Percentiles rank a stretch among this genome's conserved stretches.
Evolutionary conservation across 2,329 filamentous ascomycete genomes (phyloP).

Genomic region (Coccinonectria pachysandricola): DNA sequence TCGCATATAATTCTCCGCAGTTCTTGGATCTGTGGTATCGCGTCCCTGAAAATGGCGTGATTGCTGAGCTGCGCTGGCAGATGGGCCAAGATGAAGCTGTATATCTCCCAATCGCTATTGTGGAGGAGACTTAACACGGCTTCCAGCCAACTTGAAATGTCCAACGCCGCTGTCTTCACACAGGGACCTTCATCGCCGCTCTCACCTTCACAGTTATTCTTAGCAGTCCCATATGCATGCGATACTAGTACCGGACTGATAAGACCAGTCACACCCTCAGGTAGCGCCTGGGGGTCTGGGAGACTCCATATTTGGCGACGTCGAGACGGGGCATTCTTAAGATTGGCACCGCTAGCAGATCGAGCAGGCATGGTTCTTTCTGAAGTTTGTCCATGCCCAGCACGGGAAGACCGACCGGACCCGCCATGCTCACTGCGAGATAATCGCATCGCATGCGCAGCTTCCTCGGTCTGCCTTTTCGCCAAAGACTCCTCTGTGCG

Average conservation of each 20-base stretch:
- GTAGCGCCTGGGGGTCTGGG: slow-evolving; percentile 46
- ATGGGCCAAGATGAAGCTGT: slow-evolving; percentile 81
- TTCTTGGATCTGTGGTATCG: slow-evolving; percentile 64
- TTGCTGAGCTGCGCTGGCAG: slow-evolving; percentile 83
- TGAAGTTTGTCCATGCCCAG: slow-evolving; percentile 34
- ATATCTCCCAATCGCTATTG: slow-evolving; percentile 80
- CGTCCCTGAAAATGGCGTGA: slow-evolving; percentile 68
- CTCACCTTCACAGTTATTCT: slow-evolving; percentile 4
- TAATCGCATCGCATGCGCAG: slow-evolving; percentile 32
- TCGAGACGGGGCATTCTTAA: slow-evolving; percentile 20
- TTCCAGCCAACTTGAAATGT: slow-evolving; percentile 64
- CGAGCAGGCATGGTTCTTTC: slow-evolving; percentile 34
- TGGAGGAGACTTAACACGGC: slow-evolving; percentile 62
- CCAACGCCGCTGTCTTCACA: slow-evolving; percentile 37
- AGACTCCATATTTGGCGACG: slow-evolving; percentile 49
- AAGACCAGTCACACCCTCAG: slow-evolving; percentile 32
- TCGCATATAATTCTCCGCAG: slow-evolving; percentile 71
- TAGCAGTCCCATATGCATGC: slow-evolving; percentile 12
- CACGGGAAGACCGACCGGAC: slow-evolving; percentile 33
- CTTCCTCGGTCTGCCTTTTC: slow-evolving; percentile 42
- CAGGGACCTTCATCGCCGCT: slow-evolving; percentile 11
- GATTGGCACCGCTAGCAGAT: slow-evolving; percentile 30
- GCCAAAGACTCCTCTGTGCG: slow-evolving; percentile 47
- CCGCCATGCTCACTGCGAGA: slow-evolving; percentile 34
- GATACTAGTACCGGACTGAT: slow-evolving; percentile 45